Percentiles rank a stretch among this genome's conserved stretches.
Conservation (phyloP, 768 basidiomycete genomes). For the Tylopilus intermedius region DNA sequence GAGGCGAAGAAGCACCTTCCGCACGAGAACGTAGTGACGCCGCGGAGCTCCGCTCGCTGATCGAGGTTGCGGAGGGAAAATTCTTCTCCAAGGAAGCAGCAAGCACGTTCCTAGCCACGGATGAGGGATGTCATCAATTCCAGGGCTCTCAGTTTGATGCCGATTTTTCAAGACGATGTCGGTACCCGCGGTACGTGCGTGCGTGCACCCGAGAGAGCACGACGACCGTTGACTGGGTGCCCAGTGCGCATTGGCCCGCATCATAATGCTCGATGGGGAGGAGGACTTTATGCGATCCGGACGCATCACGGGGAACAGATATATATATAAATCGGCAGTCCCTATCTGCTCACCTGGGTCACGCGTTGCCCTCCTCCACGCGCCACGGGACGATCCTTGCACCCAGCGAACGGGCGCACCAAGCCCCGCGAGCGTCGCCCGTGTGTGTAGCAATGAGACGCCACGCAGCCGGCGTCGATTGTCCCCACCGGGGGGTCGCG, state of each 20-base stretch:
- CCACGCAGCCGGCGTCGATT: slow-evolving; percentile 41
- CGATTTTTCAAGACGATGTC: neutral
- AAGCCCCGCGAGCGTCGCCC: slow-evolving; percentile 36
- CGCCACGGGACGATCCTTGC: slow-evolving; percentile 40
- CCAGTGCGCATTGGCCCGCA: no score
- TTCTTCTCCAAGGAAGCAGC: neutral
- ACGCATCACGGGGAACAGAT: neutral
- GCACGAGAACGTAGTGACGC: neutral
- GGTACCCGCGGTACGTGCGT: no score
- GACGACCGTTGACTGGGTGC: neutral
- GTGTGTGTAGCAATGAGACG: slow-evolving; percentile 38
- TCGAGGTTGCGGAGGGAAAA: neutral
- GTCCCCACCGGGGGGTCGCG: slow-evolving; percentile 37
- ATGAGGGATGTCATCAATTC: neutral
- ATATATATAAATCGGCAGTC: no score
- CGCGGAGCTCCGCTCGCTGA: neutral
- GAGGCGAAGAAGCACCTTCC: neutral
- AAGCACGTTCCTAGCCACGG: neutral
- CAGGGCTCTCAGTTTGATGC: no score
- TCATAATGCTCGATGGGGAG: no score
- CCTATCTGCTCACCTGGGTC: no score
- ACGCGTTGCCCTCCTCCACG: no score
- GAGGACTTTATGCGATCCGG: neutral
- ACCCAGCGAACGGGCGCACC: slow-evolving; percentile 38
- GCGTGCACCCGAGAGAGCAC: no score